Evolutionary conservation across 164 flowering plant species (phyloP).

Genomic region (Tinospora cordifolia): DNA sequence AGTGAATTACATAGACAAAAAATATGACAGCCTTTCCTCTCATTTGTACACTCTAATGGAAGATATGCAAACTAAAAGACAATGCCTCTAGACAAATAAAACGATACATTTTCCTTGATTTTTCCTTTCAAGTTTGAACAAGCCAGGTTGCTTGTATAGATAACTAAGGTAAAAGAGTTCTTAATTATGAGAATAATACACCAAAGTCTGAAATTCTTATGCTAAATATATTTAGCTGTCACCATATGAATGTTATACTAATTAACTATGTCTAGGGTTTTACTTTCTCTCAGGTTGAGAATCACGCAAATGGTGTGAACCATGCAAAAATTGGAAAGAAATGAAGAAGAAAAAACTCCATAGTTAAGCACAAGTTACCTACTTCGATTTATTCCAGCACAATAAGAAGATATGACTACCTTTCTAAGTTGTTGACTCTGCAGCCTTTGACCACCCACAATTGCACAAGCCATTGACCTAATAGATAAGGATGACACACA

Average conservation of each 20-base stretch:
- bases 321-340: not conserved
- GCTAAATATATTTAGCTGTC: not conserved
- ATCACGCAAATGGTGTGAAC: not conserved
- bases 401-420: constrained; percentile 33
- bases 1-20: not conserved
- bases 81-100: not conserved
- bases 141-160: not conserved
- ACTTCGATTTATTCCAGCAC: not conserved
- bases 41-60: not conserved
- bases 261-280: not conserved
- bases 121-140: not conserved
- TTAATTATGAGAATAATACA: not conserved
- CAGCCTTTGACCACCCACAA: constrained; percentile 26
- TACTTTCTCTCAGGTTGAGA: not conserved
- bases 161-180: not conserved
- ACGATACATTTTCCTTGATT: not conserved
- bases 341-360: not conserved
- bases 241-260: not conserved
- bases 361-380: not conserved
- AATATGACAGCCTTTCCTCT: not conserved
- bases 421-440: constrained; percentile 37
- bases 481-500: not conserved
- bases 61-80: not conserved
- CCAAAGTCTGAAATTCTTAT: not conserved
- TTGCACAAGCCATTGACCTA: constrained; percentile 44